These are phyloP conservation scores for Hirschioporus abietinus DNA, from an alignment of 768 basidiomycete genomes.

Conservation along the genomic window DNA sequence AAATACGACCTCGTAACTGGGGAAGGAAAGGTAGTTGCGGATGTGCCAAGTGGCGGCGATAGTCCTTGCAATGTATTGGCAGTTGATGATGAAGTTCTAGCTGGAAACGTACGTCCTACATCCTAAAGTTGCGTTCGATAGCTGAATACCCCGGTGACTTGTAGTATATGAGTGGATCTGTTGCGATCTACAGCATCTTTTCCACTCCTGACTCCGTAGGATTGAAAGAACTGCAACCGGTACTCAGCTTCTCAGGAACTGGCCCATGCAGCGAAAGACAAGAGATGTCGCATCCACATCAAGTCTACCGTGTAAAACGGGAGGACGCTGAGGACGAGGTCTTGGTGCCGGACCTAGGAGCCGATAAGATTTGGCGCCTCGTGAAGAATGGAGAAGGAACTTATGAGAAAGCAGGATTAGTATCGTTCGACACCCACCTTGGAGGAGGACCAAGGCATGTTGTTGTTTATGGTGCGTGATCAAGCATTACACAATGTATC, in stretches of 20 bases:
- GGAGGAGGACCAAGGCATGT: conserved; percentile 74
- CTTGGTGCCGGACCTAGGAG: conserved; percentile 71
- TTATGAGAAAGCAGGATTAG: conserved; percentile 46
- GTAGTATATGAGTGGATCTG: not conserved
- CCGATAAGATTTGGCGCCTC: conserved; percentile 60
- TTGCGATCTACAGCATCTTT: conserved; percentile 6
- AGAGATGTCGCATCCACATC: conserved; percentile 71
- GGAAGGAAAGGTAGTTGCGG: conserved; percentile 44
- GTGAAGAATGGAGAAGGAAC: conserved; percentile 34
- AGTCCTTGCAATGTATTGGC: conserved; percentile 64
- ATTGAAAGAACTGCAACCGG: not conserved
- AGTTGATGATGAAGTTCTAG: conserved; percentile 50
- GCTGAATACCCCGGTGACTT: conserved; percentile 1
- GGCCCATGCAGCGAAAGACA: conserved; percentile 70
- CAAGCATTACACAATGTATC: not conserved
- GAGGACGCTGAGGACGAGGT: conserved; percentile 43
- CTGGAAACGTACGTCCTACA: conserved; percentile 61
- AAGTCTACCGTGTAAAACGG: conserved; percentile 36
- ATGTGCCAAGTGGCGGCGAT: conserved; percentile 47
- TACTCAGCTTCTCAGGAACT: conserved; percentile 40
- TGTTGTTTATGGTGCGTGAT: conserved; percentile 49
- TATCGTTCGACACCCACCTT: conserved; percentile 34
- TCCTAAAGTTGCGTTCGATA: not conserved
- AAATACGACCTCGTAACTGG: conserved; percentile 47
- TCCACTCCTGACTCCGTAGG: conserved; percentile 13